Evolutionary conservation across 2,329 filamentous ascomycete genomes (phyloP).

Genomic region (Stagonosporopsis rhizophila): DNA sequence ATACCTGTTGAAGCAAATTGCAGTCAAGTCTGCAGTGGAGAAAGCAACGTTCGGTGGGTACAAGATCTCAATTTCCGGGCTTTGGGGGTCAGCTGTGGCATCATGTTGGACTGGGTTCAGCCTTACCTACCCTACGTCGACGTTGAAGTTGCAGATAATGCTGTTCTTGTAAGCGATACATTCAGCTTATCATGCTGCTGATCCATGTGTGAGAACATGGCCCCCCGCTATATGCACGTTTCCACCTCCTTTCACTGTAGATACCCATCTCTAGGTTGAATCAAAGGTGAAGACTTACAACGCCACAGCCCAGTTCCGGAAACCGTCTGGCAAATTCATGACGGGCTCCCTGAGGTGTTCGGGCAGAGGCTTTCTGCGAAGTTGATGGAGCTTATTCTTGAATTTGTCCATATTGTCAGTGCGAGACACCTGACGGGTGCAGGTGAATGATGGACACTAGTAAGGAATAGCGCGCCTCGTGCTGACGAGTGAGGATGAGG

Average conservation of each 20-base stretch:
- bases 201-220: neutral
- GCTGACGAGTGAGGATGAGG: slow-evolving; percentile 19
- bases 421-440: slow-evolving; percentile 34
- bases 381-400: slow-evolving; percentile 40
- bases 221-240: neutral
- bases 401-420: slow-evolving; percentile 43
- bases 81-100: slow-evolving; percentile 26
- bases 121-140: slow-evolving; percentile 48
- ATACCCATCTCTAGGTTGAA: neutral
- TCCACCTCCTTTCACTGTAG: neutral
- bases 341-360: slow-evolving; percentile 35
- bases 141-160: slow-evolving; percentile 54
- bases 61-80: slow-evolving; percentile 52
- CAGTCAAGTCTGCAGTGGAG: slow-evolving; percentile 48
- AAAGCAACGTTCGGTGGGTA: slow-evolving; percentile 50
- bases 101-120: neutral
- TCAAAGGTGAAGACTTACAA: slow-evolving; percentile 41
- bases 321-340: slow-evolving; percentile 31
- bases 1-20: slow-evolving; percentile 54
- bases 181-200: neutral
- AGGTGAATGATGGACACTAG: slow-evolving; percentile 23
- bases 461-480: slow-evolving; percentile 20
- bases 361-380: slow-evolving; percentile 34
- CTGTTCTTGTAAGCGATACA: slow-evolving; percentile 31
- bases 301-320: slow-evolving; percentile 51